Conservation (phyloP, 139 green algal species). For the Klebsormidium nitens region DNA sequence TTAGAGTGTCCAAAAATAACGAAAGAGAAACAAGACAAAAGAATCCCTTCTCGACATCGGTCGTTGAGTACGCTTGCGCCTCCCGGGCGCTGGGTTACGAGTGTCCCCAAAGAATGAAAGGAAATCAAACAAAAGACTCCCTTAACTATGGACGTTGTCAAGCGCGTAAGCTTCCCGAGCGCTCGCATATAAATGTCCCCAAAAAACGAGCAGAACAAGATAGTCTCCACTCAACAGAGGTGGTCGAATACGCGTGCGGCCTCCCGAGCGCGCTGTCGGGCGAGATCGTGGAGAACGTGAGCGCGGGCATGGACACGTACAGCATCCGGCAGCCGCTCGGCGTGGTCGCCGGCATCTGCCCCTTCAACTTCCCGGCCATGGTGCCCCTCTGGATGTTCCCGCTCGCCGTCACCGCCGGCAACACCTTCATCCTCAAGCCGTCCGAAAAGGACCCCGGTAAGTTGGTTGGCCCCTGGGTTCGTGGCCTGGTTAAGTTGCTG, state of each 20-base stretch:
- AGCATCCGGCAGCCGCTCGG: conserved; percentile 84
- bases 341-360: conserved; percentile 84
- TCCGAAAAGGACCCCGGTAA: conserved; percentile 48
- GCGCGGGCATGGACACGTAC: conserved; percentile 88
- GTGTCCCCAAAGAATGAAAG: background rate
- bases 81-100: background rate
- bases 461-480: too few relatives aligned
- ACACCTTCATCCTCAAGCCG: conserved; percentile 52
- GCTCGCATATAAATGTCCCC: background rate
- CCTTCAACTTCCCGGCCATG: conserved; percentile 95
- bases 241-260: conserved; percentile 85
- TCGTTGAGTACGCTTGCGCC: background rate
- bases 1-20: too few relatives aligned
- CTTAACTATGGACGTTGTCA: background rate
- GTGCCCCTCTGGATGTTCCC: conserved; percentile 55
- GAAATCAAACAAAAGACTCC: background rate
- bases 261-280: conserved; percentile 70
- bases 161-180: background rate
- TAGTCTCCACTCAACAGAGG: too few relatives aligned
- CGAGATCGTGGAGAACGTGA: conserved; percentile 82
- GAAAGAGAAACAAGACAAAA: too few relatives aligned
- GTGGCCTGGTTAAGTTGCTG: too few relatives aligned
- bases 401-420: conserved; percentile 42
- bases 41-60: conserved; percentile 10
- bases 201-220: background rate